phyloP scores from a whole-genome alignment of 2,329 filamentous ascomycete species.

The Venturia oleaginea region DNA sequence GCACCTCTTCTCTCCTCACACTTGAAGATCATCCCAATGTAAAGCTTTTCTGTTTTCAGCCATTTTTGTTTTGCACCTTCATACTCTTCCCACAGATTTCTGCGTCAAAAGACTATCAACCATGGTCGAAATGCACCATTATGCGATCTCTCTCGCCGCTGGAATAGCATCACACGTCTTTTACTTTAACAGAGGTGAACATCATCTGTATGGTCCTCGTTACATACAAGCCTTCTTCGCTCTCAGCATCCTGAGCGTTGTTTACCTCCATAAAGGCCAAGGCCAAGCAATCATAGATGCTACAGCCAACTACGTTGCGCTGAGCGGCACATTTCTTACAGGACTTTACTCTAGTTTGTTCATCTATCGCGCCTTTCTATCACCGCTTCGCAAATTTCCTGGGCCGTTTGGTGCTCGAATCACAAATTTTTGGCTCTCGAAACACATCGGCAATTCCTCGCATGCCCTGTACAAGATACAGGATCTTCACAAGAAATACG shows the following conservation, averaged over 20 bases:
- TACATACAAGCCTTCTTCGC: constrained; percentile 15
- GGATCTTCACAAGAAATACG: constrained; percentile 25
- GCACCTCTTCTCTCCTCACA: too few relatives aligned
- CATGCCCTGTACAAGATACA: constrained; percentile 23
- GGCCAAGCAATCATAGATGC: not conserved
- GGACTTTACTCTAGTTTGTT: constrained; percentile 7
- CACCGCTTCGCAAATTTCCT: constrained; percentile 13
- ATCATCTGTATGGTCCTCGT: constrained; percentile 16
- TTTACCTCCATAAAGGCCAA: not conserved
- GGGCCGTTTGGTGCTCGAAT: constrained; percentile 13
- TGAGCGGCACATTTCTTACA: not conserved
- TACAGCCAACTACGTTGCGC: not conserved
- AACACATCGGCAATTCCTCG: not conserved
- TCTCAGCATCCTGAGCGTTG: not conserved
- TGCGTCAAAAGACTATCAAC: not conserved
- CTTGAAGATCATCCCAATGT: too few relatives aligned
- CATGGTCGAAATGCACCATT: not conserved
- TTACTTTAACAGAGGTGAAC: constrained; percentile 19
- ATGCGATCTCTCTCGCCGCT: not conserved
- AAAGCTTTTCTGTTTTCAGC: too few relatives aligned
- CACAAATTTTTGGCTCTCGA: constrained; percentile 16
- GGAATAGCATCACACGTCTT: constrained; percentile 16
- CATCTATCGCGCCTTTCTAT: constrained; percentile 12
- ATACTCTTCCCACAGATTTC: not conserved
- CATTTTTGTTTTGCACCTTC: not conserved